Base-by-base conservation (phyloP, 352 stramenopile species). In the Hyaloperonospora arabidopsidis region DNA sequence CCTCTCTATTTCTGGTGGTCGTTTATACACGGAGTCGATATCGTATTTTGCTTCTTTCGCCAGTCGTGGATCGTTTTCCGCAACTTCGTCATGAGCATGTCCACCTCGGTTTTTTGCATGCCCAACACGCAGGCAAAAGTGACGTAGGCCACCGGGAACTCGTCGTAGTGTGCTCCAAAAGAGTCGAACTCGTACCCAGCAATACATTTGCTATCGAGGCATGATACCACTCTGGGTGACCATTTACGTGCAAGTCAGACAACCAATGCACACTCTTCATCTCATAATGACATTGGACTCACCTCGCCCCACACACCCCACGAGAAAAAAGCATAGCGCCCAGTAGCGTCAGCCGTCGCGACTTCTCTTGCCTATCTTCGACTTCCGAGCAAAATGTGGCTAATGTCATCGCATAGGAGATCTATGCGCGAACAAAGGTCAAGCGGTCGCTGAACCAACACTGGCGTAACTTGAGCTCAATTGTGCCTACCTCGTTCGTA, bases 291-390 rank as follows among this genome's bases (percentile, higher is more conserved):
- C 41, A 18, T 8, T 35, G 12, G 58, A 46, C 57, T 61, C 59
- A 86, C 47, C 96, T 70, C 38, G 93, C 97, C 25, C 97, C 97
- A 21, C 91, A 98, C 7, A 99, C 89, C 54, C 93, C 96, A 19
- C 96, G 83, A 23, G 84, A 93, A 72, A 99, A 99, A 12, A 99
- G 82, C 96, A 99, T 99, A n/a, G 95, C 93, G 15, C 97, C 96
- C 59, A 99, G 95, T 65, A 95, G 88, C 23, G 86, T 93, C 38
- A 84, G 68, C 34, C 79, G 52, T 41, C 57, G 65, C 18, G 71
- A 65, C 35, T 65, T 67, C 6, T 76, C 62, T n/a, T 57, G 41
- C 0, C 60, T 43, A 40, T 84, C 67, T 2, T 11, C 32, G 2
- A 52, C 12, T 21, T 65, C 40, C 5, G 48, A n/a, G 13, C 46